phyloP scores from a whole-genome alignment of 306 rosid genomes.

The Sophora flavescens region DNA sequence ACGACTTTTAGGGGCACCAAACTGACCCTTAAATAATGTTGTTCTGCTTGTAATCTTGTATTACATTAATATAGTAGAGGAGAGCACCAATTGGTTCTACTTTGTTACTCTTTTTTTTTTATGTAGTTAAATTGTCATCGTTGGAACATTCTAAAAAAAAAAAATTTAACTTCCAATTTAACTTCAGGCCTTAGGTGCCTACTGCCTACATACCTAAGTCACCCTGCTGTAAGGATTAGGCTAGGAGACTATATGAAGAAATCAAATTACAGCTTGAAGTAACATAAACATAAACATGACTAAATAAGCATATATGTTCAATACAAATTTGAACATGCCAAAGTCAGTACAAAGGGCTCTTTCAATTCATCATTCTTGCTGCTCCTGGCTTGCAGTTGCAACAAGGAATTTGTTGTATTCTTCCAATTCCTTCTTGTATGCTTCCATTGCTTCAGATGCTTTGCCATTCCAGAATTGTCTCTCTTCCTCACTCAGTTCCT shows the following conservation, averaged over 20 bases:
- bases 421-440: conserved; percentile 79
- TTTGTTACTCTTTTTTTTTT: no score
- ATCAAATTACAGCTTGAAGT: not conserved
- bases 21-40: not conserved
- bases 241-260: no score
- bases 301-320: conserved; percentile 47
- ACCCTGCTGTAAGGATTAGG: no score
- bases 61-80: not conserved
- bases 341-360: no score
- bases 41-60: conserved; percentile 8
- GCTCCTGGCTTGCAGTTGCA: conserved; percentile 43
- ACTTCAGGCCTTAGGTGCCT: no score
- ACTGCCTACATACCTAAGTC: no score
- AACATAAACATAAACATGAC: not conserved
- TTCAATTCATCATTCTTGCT: conserved; percentile 17
- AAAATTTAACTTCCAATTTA: no score
- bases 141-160: no score
- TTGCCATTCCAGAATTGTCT: conserved; percentile 70
- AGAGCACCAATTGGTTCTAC: conserved; percentile 5
- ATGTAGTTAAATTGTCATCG: not conserved
- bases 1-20: not conserved
- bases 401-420: conserved; percentile 69
- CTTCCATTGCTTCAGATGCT: conserved; percentile 87
- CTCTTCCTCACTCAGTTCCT: conserved; percentile 84
- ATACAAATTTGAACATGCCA: conserved; percentile 55